Base-by-base conservation (phyloP, 257 asterid genomes). In the Leonotis leonurus region DNA sequence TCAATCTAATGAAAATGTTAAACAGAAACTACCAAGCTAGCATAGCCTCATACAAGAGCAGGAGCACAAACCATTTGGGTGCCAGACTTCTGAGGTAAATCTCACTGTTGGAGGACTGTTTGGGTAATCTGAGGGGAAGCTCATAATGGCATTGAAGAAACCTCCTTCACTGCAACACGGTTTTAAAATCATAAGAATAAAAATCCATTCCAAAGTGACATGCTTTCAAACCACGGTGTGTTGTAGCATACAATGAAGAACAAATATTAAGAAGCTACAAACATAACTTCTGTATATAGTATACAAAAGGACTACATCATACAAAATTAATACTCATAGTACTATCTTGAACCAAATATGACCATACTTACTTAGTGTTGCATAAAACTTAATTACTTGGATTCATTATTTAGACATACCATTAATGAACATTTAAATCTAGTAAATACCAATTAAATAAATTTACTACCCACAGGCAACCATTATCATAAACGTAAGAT, bases 81-180 rank as follows among this genome's bases (percentile, higher is more conserved):
- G 99, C 99, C 99, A 93, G 56, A 93, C 64, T 67, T 89, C 99
- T 20, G 99, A 87, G 52, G 95, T 87, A 80, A 93, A 93, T 68
- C 81, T 85, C 75, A 93, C 90, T 17, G 94, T 78, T 53, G 99
- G 99, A 75, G 99, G 99, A 76, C 89, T 89, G 67, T 87, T 87
- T 0, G 97, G 99, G 70, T 93, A 93, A 65, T 93, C 81, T 32
- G 75, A 73, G 17, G 99, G 99, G 78, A 93, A 93, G 65, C 79
- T 85, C 97, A 93, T 93, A 55, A 89, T 85, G 11, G 99, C 99
- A 74, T 93, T 93, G 80, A 93, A 93, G 82, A 89, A 93, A 20
- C 99, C 99, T 41, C 97, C 96, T 57, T 93, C 99, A 56, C 97
- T 89, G 89, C 92, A 87, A 22, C 58, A 71, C 56, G 32, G 68